Conservation (phyloP, 352 stramenopile genomes). For the Pythium sp. region DNA sequence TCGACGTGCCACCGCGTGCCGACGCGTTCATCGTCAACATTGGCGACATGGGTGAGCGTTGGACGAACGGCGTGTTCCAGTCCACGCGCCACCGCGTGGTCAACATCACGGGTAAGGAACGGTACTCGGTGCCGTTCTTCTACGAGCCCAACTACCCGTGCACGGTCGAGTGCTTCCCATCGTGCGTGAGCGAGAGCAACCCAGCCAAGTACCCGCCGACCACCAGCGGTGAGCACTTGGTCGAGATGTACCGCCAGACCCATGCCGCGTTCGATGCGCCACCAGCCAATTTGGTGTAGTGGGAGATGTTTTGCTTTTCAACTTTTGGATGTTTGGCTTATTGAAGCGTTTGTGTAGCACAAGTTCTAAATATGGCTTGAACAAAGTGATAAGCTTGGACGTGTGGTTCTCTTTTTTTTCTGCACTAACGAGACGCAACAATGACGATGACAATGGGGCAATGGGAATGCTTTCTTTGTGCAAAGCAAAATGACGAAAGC, state of each 20-base stretch:
- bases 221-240: constrained; percentile 72
- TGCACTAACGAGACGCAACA: background rate
- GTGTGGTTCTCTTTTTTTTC: background rate
- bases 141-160: constrained; percentile 77
- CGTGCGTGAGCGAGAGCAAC: constrained; percentile 44
- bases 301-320: background rate
- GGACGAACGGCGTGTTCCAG: constrained; percentile 66
- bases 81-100: constrained; percentile 69
- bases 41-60: constrained; percentile 72
- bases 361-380: background rate
- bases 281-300: background rate
- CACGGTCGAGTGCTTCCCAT: constrained; percentile 56
- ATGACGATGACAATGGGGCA: background rate
- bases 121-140: constrained; percentile 81
- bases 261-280: constrained; percentile 52
- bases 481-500: constrained; percentile 13
- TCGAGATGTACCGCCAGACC: constrained; percentile 75
- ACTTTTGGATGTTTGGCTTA: background rate
- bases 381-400: background rate
- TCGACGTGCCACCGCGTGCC: constrained; percentile 50
- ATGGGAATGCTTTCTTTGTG: constrained; percentile 17
- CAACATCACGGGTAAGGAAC: constrained; percentile 51
- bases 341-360: background rate
- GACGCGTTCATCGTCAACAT: constrained; percentile 74
- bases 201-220: constrained; percentile 58